Base-by-base conservation (phyloP, 2,329 filamentous ascomycete genomes). In the Aspergillus persii region DNA sequence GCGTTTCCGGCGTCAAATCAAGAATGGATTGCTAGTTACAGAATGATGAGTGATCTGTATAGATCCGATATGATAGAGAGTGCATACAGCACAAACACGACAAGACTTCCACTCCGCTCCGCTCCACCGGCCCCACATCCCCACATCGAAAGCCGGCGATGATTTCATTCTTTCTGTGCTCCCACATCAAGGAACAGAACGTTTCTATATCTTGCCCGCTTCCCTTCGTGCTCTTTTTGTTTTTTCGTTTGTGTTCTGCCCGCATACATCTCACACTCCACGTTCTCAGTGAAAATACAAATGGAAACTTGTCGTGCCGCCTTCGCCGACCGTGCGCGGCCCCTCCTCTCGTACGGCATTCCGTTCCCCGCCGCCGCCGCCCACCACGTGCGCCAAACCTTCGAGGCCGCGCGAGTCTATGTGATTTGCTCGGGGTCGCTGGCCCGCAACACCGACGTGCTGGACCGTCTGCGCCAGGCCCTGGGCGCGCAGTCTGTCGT, bases 351-450 rank as follows among this genome's bases (percentile, higher is more conserved):
- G 48, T 80, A 80, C 63, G 81, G 81, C 30, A 63, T 81, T 2
- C 73, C 78, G 2, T 84, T 81, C 65, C 69, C 77, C 31, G 65
- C 77, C 60, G 75, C 81, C 3, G 77, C 77, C 53, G 73, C 74
- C 8, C 74, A 77, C 53, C 82, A 86, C 67, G 71, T 79, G 50
- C 62, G 68, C 8, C 62, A 75, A 29, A 80, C 76, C 5, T 81
- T 83, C 63, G 57, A 75, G 18, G 78, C 81, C 9, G 75, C 73
- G 6, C 72, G 76, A 8, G 71, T 81, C n/a, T 85, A 83, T 69
- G 74, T 84, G 36, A 77, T 85, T 31, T 78, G 76, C 27, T 86
- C 83, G 0, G 74, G 69, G 2, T 81, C 83, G 0, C 69, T 86
- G 7, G 71, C 79, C 0, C 72, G 70, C 6, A 79, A 80, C 44